A percentile compares a stretch with the other conserved stretches of the same genome.
Conservation (phyloP, 371 early-diverging fungal genomes). For the Lichtheimia corymbifera region DNA sequence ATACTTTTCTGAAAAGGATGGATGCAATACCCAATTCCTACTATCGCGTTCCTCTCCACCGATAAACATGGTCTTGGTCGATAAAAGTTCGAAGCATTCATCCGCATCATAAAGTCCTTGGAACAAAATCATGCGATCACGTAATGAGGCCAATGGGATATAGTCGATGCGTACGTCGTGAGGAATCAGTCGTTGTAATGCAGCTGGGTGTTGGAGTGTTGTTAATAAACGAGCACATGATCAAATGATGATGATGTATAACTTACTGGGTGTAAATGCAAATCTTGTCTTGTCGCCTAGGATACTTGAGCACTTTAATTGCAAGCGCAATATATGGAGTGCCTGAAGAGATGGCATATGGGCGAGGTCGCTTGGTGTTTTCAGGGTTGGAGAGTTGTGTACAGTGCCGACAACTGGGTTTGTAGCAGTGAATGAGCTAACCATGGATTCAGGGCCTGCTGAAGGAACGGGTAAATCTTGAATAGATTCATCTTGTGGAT, state of each 20-base stretch:
- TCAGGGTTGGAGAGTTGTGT: conserved; percentile 24
- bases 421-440: conserved; percentile 12
- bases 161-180: conserved; percentile 49
- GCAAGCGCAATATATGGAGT: conserved; percentile 36
- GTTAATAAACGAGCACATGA: neutral
- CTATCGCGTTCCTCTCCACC: conserved; percentile 53
- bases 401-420: conserved; percentile 30
- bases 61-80: conserved; percentile 42
- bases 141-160: conserved; percentile 25
- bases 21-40: conserved; percentile 48
- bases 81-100: conserved; percentile 44
- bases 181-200: conserved; percentile 39
- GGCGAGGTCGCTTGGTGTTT: conserved; percentile 30
- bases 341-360: conserved; percentile 44
- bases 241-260: neutral
- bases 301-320: conserved; percentile 36
- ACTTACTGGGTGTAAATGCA: conserved; percentile 40
- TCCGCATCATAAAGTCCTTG: conserved; percentile 41
- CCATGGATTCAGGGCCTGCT: conserved; percentile 23
- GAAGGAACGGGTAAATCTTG: conserved; percentile 1
- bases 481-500: neutral
- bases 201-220: conserved; percentile 19
- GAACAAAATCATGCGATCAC: conserved; percentile 47
- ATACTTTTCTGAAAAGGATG: conserved; percentile 45
- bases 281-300: conserved; percentile 19